A percentile compares a stretch with the other conserved stretches of the same genome.
Evolutionary conservation across 108 stramenopile species (phyloP).

Genomic region (Hondaea fermentalgiana): DNA sequence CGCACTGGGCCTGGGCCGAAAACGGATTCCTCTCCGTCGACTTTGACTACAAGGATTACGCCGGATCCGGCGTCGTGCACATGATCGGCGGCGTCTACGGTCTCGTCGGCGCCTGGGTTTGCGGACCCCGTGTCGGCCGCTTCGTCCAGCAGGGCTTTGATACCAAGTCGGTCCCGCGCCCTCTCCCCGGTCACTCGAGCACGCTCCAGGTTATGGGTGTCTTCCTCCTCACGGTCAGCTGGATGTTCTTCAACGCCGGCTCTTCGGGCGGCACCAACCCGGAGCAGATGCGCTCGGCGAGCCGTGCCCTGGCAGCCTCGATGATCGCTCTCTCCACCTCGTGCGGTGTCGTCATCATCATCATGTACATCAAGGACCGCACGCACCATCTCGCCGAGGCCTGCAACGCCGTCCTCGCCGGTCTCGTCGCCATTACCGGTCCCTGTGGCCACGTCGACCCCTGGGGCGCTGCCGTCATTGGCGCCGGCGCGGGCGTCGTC

Average conservation of each 20-base stretch:
- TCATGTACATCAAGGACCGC: slow-evolving; percentile 14
- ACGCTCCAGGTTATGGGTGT: slow-evolving; percentile 72
- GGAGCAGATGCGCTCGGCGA: not conserved
- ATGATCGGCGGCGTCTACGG: slow-evolving; percentile 39
- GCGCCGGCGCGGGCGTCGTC: slow-evolving; percentile 60
- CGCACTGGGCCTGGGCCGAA: slow-evolving; percentile 29
- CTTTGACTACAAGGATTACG: not conserved
- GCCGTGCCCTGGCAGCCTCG: not conserved
- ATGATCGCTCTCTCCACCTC: not conserved
- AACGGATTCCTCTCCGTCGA: not conserved
- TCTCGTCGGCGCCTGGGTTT: slow-evolving; percentile 28
- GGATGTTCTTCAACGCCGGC: slow-evolving; percentile 88
- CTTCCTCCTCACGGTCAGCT: slow-evolving; percentile 81
- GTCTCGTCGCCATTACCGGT: slow-evolving; percentile 81
- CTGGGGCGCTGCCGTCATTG: slow-evolving; percentile 73
- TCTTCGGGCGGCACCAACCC: slow-evolving; percentile 55
- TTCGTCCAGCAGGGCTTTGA: slow-evolving; percentile 24
- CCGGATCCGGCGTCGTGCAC: slow-evolving; percentile 24
- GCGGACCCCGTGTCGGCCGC: slow-evolving; percentile 35
- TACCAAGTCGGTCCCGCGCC: not conserved
- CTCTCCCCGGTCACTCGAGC: slow-evolving; percentile 48
- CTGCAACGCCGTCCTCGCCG: slow-evolving; percentile 58
- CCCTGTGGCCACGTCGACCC: slow-evolving; percentile 68
- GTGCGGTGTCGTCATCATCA: not conserved
- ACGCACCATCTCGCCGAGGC: not conserved